Evolutionary conservation across 176 grass and related monocot genomes (phyloP).

Genomic region (Oryza rufipogon): DNA sequence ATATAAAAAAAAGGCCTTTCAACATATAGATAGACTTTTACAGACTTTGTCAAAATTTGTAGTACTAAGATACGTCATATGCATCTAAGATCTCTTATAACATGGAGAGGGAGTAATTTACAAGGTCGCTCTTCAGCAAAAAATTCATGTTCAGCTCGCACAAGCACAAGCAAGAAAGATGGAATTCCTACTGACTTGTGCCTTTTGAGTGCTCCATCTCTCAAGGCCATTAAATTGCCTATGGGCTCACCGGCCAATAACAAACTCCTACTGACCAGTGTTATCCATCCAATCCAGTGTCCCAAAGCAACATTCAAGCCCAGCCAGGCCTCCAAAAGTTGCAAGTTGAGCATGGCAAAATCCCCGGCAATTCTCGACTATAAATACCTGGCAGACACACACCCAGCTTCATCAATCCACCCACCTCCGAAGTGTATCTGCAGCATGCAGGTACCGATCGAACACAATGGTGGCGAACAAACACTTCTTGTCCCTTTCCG

Average conservation of each 20-base stretch:
- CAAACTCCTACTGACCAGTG: conserved; percentile 7
- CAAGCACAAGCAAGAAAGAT: no score
- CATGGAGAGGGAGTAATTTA: no score
- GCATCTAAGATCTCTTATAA: no score
- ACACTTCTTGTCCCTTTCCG: neutral
- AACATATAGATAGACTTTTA: no score
- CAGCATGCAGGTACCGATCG: neutral
- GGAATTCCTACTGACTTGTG: no score
- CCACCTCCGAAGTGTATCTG: neutral
- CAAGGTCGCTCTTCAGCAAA: no score
- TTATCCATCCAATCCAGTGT: conserved; percentile 25
- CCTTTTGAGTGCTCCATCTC: conserved; percentile 1
- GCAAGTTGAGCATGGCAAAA: conserved; percentile 13
- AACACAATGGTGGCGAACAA: conserved; percentile 33
- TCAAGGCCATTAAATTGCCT: conserved; percentile 16
- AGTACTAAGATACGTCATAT: no score
- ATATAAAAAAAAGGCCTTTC: no score
- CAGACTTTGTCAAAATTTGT: no score
- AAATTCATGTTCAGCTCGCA: no score
- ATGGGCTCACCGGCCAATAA: conserved; percentile 47
- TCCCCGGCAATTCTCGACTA: neutral
- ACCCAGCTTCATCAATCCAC: conserved; percentile 40
- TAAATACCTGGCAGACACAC: conserved; percentile 36
- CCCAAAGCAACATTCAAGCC: conserved; percentile 17
- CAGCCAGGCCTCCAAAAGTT: neutral